Conservation (phyloP, 169 alveolate genomes). For the Plasmodium vivax region DNA sequence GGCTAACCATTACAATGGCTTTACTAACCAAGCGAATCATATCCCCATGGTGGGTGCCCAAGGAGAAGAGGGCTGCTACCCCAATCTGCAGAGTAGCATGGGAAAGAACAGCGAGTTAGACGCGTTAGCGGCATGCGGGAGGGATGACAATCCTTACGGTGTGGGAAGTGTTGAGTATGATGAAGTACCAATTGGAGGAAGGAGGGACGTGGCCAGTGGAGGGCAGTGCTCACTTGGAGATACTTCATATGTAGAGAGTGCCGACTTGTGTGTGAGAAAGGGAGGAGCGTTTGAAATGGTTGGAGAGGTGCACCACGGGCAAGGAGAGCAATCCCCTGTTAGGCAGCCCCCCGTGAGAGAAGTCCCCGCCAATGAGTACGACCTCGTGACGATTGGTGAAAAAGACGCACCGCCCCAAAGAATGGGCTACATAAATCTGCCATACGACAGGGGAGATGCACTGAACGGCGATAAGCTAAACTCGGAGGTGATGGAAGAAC, state of each 20-base stretch:
- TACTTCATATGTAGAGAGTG: background rate
- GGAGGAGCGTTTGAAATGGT: background rate
- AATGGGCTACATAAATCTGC: background rate
- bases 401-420: background rate
- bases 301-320: background rate
- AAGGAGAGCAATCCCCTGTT: background rate
- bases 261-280: background rate
- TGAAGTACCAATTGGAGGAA: background rate
- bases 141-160: background rate
- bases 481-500: background rate
- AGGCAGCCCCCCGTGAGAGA: background rate
- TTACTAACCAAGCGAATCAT: background rate
- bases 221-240: background rate
- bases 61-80: background rate
- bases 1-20: background rate
- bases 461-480: background rate
- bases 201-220: background rate
- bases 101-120: background rate
- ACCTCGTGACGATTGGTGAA: background rate
- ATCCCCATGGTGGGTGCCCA: background rate
- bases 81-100: background rate
- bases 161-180: background rate
- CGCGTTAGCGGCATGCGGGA: background rate
- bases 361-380: background rate
- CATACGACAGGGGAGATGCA: background rate